Evolutionary conservation across 169 alveolate species (phyloP).

Genomic region (Eimeria acervulina): DNA sequence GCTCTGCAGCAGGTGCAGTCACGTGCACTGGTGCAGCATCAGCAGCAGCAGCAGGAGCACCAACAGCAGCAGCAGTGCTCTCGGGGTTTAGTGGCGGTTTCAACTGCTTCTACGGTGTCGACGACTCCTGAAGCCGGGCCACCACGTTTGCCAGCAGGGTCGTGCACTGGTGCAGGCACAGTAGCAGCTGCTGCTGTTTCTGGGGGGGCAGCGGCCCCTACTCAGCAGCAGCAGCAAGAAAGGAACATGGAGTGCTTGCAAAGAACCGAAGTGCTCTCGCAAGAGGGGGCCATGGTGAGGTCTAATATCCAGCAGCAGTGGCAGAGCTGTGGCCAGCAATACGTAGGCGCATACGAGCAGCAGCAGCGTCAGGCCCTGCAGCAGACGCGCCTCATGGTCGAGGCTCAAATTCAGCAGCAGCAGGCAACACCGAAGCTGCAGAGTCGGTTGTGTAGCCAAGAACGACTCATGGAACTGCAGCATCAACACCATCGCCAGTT

Average conservation of each 20-base stretch:
- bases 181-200: constrained; percentile 1
- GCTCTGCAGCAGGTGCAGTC: constrained; percentile 27
- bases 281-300: constrained; percentile 50
- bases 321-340: constrained; percentile 61
- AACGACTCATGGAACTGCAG: constrained; percentile 50
- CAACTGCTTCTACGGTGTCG: constrained; percentile 65
- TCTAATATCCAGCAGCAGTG: constrained; percentile 22
- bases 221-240: constrained; percentile 33
- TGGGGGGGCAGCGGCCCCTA: not conserved
- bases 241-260: constrained; percentile 34
- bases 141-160: constrained; percentile 54
- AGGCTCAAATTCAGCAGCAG: constrained; percentile 38
- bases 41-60: constrained; percentile 42
- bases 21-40: constrained; percentile 44
- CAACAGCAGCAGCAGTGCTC: constrained; percentile 27
- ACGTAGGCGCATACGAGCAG: constrained; percentile 15
- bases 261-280: constrained; percentile 3
- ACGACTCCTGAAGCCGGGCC: constrained; percentile 73
- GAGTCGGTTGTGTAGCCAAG: constrained; percentile 50
- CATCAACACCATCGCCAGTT: constrained; percentile 59
- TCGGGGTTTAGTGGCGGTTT: not conserved
- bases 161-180: constrained; percentile 7
- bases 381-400: constrained; percentile 32
- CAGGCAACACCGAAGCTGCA: constrained; percentile 23
- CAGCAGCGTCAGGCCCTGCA: constrained; percentile 65